Percentiles rank a stretch among this genome's conserved stretches.
phyloP scores from a whole-genome alignment of 2,329 filamentous ascomycete species.

The Penicillium olsonii region DNA sequence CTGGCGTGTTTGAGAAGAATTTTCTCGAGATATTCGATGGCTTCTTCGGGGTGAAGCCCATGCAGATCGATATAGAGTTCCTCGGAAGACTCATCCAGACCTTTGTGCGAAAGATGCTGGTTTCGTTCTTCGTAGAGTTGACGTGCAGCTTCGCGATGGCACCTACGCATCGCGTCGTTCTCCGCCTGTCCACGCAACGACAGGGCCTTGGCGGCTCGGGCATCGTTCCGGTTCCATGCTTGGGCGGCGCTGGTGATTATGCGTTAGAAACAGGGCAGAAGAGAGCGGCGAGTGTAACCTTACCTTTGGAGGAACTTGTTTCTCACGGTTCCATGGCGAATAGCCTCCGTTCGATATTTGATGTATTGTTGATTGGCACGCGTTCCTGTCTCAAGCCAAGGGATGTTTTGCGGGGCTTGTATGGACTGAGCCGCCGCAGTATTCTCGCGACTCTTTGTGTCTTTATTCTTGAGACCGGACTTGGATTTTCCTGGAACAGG shows the following conservation, averaged over 20 bases:
- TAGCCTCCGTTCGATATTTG: constrained; percentile 91
- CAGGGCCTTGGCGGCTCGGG: constrained; percentile 89
- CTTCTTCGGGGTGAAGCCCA: constrained; percentile 97
- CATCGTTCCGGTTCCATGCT: constrained; percentile 98
- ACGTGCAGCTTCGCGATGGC: constrained; percentile 88
- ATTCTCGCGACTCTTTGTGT: constrained; percentile 70
- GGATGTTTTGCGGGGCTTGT: constrained; percentile 83
- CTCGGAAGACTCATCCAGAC: constrained; percentile 50
- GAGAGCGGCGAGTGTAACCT: constrained; percentile 17
- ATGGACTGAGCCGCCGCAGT: constrained; percentile 82
- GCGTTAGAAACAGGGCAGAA: background rate
- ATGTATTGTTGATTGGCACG: constrained; percentile 91
- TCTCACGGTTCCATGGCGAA: constrained; percentile 92
- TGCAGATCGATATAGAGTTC: constrained; percentile 96
- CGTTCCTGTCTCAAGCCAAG: constrained; percentile 93
- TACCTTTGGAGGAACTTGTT: constrained; percentile 98
- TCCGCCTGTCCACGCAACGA: constrained; percentile 93
- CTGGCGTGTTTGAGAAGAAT: constrained; percentile 80
- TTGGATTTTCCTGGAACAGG: constrained; percentile 62
- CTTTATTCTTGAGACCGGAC: constrained; percentile 60
- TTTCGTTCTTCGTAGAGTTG: constrained; percentile 94
- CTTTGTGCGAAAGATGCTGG: constrained; percentile 56
- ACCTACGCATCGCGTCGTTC: constrained; percentile 96
- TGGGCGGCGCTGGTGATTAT: constrained; percentile 72
- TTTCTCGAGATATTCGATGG: constrained; percentile 87